Base-by-base conservation (phyloP, 345 rosid species). In the Eucalyptus globulus region DNA sequence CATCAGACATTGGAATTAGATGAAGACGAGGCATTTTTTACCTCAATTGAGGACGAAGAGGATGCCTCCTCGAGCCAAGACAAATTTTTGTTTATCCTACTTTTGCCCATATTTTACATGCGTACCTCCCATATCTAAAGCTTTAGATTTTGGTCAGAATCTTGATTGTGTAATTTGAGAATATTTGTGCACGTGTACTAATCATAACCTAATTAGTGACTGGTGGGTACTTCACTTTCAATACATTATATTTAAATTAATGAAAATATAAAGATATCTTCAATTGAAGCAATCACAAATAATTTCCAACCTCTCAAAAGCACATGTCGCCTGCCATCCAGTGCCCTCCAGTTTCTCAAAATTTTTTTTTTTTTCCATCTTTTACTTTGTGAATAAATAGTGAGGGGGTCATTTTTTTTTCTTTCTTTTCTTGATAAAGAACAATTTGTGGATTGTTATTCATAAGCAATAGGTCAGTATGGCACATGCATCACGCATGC, bases 251-350 rank as follows among this genome's bases (percentile, higher is more conserved):
- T 60, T 27, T 60, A 60, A 12, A 11, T 60, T 27, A 27, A 31
- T 60, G 16, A 6, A 60, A 60, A 60, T 60, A 4, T 22, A 22
- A 56, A 22, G 15, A 60, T 26, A 60, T 60, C 15, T 60, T 29
- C 6, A 60, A 60, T 60, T 27, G 31, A 60, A 27, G 16, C n/a
- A 60, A 27, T 60, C 67, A 60, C 15, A 60, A 13, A 27, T 9
- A 22, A 21, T 9, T 56, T 56, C 0, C 27, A 56, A 56, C 26
- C 13, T 4, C 62, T 24, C 62, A 4, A 22, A 56, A 56, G 62
- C 6, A 56, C 0, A 5, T 56, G 62, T 9, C 6, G 3, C 27
- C 27, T 1, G 5, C 27, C 0, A 2, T 56, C 62, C 27, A 9
- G 13, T 1, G 3, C 12, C 27, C 12, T 22, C 27, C 12, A 53